Evolutionary conservation across 257 asterid genomes (phyloP), one percentile per base, ranked within the genome.

Genomic region (Schizonepeta tenuifolia): DNA sequence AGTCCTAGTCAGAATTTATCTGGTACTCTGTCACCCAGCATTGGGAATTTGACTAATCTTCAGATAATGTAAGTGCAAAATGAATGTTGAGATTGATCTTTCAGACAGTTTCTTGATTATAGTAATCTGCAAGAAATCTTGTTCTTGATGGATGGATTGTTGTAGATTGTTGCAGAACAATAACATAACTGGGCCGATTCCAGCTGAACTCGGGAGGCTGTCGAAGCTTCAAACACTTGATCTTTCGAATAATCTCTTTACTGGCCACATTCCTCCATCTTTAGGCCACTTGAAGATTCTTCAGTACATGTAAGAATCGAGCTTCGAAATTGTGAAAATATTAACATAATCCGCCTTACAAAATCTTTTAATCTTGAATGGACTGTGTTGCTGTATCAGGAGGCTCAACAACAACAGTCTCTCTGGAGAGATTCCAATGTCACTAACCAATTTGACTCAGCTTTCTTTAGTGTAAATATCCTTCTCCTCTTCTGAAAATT

Each of bases 1-100:
- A 82, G 86, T 73, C 99, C 99, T n/a, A 90, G 98, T 77, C 99
- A 91, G 88, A 87, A 82, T 82, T 77, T 94, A 69, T 88, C 97
- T 36, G 99, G 99, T 26, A 73, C 83, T 67, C 82, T 94, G 50
- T 91, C 98, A 74, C 91, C 97, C 70, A 87, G 96, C 81, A 92
- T 91, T 81, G 98, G 97, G 68, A 90, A 88, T 65, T 85, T 94
- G 64, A 84, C 96, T 65, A 94, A 94, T 85, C 95, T 94, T 79
- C 95, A 88, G 81, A 84, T 86, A 68, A 85, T 94, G 99, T 91
- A 77, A 91, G 97, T 58, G 18, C 71, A 57, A 43, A 26, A 21
- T 36, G 40, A n/a, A 33, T 31, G n/a, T 20, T 62, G 6, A 60
- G 49, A 36, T 61, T 62, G 7, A 15, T 22, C 68, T 26, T 44